Conservation (phyloP, 345 rosid genomes). For the Lepidium didymum region DNA sequence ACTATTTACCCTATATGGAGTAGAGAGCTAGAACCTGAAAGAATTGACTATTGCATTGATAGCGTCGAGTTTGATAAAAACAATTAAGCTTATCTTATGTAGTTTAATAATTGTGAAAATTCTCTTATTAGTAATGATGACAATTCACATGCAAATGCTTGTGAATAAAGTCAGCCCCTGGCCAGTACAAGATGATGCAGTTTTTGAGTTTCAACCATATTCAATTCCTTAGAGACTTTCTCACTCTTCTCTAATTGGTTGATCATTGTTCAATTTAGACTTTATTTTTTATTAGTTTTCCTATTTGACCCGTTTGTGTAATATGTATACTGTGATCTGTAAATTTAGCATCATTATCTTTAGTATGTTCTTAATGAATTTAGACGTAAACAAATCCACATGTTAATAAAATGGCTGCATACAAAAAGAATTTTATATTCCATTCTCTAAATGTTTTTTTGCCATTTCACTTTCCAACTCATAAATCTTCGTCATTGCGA, state of each 20-base stretch:
- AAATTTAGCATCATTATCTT: not conserved
- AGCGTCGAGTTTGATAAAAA: not conserved
- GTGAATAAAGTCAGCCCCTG: constrained; percentile 13
- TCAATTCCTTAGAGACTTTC: constrained; percentile 15
- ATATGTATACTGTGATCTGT: not conserved
- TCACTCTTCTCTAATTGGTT: constrained; percentile 14
- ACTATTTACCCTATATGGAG: no score
- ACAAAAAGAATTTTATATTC: not conserved
- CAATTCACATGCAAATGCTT: constrained; percentile 23
- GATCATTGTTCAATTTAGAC: not conserved
- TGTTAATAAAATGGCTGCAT: not conserved
- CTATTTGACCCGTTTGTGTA: constrained; percentile 11
- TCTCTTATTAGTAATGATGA: not conserved
- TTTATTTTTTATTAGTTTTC: not conserved
- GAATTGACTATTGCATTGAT: not conserved
- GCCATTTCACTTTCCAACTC: not conserved
- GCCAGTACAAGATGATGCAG: constrained; percentile 6
- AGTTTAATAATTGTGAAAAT: not conserved
- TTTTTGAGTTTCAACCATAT: constrained; percentile 10
- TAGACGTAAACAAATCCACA: not conserved
- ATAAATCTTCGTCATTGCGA: not conserved
- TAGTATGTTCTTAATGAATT: not conserved
- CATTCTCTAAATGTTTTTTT: not conserved
- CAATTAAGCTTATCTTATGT: not conserved
- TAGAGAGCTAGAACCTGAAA: no score